phyloP scores from a whole-genome alignment of 2,329 filamentous ascomycete species.

The Botryotinia convoluta region DNA sequence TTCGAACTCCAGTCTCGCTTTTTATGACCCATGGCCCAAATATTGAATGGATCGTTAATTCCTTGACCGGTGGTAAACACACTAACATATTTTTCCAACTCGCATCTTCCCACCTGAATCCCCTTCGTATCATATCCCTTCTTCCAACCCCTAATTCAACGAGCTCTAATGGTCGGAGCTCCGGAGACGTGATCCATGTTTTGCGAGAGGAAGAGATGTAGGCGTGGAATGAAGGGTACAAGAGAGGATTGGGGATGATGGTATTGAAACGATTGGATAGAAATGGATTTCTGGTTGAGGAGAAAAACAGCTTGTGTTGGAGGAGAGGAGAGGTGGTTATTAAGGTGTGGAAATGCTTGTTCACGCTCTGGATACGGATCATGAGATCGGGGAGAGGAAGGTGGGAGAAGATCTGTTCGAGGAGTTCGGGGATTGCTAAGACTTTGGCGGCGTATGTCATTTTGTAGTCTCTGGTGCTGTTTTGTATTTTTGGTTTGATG shows the following conservation, averaged over 20 bases:
- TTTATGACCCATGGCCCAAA: not conserved
- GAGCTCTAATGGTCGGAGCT: not conserved
- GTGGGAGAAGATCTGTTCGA: not conserved
- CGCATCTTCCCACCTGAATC: not conserved
- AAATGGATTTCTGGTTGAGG: not conserved
- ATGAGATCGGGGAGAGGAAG: not conserved
- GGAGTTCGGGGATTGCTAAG: not conserved
- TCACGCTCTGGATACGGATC: not conserved
- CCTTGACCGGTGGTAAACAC: not conserved
- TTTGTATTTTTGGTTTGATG: not conserved
- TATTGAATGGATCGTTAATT: not conserved
- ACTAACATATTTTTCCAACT: not conserved
- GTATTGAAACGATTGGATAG: not conserved
- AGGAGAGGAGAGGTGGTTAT: not conserved
- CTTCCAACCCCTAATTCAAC: not conserved
- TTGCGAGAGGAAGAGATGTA: not conserved
- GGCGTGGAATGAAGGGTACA: not conserved
- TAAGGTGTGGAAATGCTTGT: not conserved
- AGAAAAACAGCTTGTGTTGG: not conserved
- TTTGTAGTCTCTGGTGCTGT: not conserved
- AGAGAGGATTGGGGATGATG: not conserved
- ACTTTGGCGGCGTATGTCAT: not conserved
- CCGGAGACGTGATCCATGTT: not conserved
- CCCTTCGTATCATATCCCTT: not conserved
- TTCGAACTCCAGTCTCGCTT: not conserved